Percentiles rank a stretch among this genome's conserved stretches.
phyloP scores from a whole-genome alignment of 176 grass and related monocot genomes.

The Musa schizocarpa region DNA sequence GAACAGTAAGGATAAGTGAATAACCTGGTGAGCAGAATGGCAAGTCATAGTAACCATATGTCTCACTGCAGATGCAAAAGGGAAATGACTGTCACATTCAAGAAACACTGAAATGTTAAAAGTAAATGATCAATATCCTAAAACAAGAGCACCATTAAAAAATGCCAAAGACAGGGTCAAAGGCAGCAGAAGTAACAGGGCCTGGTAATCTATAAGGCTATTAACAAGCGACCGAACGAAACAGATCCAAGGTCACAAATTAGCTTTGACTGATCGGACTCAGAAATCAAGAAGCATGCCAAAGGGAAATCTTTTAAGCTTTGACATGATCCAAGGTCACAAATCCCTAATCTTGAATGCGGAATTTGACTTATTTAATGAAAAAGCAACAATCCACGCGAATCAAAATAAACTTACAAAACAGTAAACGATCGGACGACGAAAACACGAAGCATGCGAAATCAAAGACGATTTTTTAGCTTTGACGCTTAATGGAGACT shows the following conservation, averaged over 20 bases:
- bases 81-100: not conserved
- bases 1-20: too few relatives aligned
- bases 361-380: too few relatives aligned
- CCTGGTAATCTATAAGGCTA: too few relatives aligned
- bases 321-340: not conserved
- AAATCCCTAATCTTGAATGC: not conserved
- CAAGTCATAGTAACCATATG: constrained; percentile 15
- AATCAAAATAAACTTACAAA: too few relatives aligned
- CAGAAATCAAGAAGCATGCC: not conserved
- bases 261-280: too few relatives aligned
- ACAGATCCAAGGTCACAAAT: too few relatives aligned
- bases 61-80: constrained; percentile 6
- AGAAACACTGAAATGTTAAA: not conserved
- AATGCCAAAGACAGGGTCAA: not conserved
- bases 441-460: too few relatives aligned
- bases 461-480: too few relatives aligned
- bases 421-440: too few relatives aligned
- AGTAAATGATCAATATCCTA: not conserved
- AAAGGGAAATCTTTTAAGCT: not conserved
- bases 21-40: not conserved
- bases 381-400: too few relatives aligned
- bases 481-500: too few relatives aligned
- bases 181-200: not conserved
- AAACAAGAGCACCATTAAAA: not conserved
- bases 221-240: too few relatives aligned